These are phyloP conservation scores for Hypsizygus ulmarius DNA, from an alignment of 1,284 basidiomycete genomes.

Conservation along the genomic window DNA sequence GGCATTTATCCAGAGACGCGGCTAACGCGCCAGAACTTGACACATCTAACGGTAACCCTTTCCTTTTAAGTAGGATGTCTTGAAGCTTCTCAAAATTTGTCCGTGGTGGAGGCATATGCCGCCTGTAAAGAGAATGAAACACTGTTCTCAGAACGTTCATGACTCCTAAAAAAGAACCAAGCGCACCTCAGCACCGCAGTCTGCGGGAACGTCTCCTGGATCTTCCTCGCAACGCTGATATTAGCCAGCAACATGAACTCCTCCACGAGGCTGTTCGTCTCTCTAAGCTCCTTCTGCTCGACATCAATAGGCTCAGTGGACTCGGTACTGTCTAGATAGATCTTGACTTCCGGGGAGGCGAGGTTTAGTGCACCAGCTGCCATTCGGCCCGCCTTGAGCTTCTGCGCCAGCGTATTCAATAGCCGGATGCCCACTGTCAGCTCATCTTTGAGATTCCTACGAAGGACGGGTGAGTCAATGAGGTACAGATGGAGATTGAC, in stretches of 20 bases:
- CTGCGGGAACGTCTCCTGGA: constrained; percentile 93
- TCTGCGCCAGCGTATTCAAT: constrained; percentile 85
- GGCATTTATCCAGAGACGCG: constrained; percentile 82
- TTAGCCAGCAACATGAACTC: constrained; percentile 99
- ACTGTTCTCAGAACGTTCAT: constrained; percentile 5
- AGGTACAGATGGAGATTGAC: neutral
- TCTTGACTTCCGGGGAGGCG: constrained; percentile 97
- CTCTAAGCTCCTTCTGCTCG: constrained; percentile 90
- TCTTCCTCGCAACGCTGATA: constrained; percentile 89
- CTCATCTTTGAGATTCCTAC: constrained; percentile 73
- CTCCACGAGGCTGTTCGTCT: constrained; percentile 97
- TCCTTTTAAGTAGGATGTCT: constrained; percentile 88
- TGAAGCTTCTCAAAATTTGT: constrained; percentile 96
- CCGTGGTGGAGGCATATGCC: constrained; percentile 91
- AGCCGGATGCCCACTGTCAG: constrained; percentile 89
- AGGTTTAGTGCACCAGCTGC: constrained; percentile 94
- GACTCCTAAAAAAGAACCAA: neutral
- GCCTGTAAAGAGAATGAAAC: constrained; percentile 49
- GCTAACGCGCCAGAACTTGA: constrained; percentile 93
- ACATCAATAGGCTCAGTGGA: constrained; percentile 96
- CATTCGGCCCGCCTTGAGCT: constrained; percentile 88
- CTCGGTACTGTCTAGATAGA: constrained; percentile 91
- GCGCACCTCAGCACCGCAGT: constrained; percentile 87
- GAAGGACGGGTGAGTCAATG: constrained; percentile 1
- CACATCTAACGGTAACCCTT: constrained; percentile 85